A percentile compares a stretch with the other conserved stretches of the same genome.
phyloP scores from a whole-genome alignment of 768 basidiomycete genomes.

The Suillus cothurnatus region DNA sequence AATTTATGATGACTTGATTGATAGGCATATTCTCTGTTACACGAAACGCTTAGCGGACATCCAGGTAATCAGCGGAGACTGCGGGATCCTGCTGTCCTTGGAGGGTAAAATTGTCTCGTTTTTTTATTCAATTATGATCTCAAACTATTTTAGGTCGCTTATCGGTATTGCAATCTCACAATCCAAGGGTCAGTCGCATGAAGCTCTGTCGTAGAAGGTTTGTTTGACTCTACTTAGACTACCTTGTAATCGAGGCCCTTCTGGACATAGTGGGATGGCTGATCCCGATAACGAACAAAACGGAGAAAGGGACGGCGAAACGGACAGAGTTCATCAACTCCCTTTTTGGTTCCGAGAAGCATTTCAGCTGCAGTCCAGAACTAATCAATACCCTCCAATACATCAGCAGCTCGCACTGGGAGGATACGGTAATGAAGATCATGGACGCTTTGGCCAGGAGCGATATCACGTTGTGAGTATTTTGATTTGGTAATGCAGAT shows the following conservation, averaged over 20 bases:
- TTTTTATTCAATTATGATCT: neutral
- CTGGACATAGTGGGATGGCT: slow-evolving; percentile 58
- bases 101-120: slow-evolving; percentile 43
- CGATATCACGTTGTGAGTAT: slow-evolving; percentile 51
- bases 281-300: slow-evolving; percentile 47
- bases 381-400: slow-evolving; percentile 45
- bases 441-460: slow-evolving; percentile 47
- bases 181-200: slow-evolving; percentile 44
- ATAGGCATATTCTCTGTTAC: slow-evolving; percentile 57
- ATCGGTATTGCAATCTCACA: slow-evolving; percentile 52
- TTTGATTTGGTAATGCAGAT: slow-evolving; percentile 5
- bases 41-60: slow-evolving; percentile 46
- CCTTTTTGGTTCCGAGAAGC: slow-evolving; percentile 45
- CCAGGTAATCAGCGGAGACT: slow-evolving; percentile 47
- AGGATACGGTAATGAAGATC: slow-evolving; percentile 49
- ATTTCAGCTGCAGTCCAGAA: slow-evolving; percentile 39
- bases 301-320: slow-evolving; percentile 35
- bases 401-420: slow-evolving; percentile 52
- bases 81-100: slow-evolving; percentile 44
- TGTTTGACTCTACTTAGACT: slow-evolving; percentile 40
- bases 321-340: slow-evolving; percentile 52
- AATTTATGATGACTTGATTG: slow-evolving; percentile 22
- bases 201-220: neutral
- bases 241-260: slow-evolving; percentile 57
- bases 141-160: slow-evolving; percentile 35